Conservation (phyloP, 140 eudicot species). For the Senecio squalidus region DNA sequence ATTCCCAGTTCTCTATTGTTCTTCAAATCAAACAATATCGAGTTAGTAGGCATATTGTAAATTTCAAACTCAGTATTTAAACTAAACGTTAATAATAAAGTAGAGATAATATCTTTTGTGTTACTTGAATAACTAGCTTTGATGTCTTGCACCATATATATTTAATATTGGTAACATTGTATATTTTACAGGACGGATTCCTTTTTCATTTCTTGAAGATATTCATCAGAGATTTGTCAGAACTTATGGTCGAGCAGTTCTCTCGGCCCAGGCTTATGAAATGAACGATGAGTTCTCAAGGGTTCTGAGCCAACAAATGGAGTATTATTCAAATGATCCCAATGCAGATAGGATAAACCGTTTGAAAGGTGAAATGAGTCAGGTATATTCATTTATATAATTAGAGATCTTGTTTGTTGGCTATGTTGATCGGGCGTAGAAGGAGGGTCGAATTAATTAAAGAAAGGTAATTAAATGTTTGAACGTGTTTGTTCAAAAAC, state of each 20-base stretch:
- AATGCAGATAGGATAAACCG: constrained; percentile 70
- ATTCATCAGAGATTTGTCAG: constrained; percentile 61
- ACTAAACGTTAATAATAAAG: too few species aligned
- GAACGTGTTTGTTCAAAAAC: background rate
- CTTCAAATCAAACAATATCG: background rate
- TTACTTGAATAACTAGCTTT: background rate
- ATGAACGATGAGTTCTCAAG: constrained; percentile 81
- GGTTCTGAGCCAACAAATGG: constrained; percentile 68
- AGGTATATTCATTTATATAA: constrained; percentile 29
- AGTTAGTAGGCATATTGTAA: background rate
- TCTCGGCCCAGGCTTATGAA: constrained; percentile 64
- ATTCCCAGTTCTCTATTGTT: background rate
- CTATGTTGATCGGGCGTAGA: too few species aligned
- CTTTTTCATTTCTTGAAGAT: constrained; percentile 70
- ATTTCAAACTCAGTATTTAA: background rate
- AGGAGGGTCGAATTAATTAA: too few species aligned
- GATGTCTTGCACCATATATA: background rate
- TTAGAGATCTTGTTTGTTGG: too few species aligned
- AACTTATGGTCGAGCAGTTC: constrained; percentile 56
- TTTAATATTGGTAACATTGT: background rate
- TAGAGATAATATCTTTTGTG: too few species aligned
- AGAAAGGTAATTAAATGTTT: too few species aligned
- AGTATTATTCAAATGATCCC: constrained; percentile 63
- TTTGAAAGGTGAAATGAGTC: constrained; percentile 66
- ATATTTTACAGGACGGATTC: constrained; percentile 51